Evolutionary conservation across 2,329 filamentous ascomycete genomes (phyloP).

Genomic region (Dactylella cylindrospora): DNA sequence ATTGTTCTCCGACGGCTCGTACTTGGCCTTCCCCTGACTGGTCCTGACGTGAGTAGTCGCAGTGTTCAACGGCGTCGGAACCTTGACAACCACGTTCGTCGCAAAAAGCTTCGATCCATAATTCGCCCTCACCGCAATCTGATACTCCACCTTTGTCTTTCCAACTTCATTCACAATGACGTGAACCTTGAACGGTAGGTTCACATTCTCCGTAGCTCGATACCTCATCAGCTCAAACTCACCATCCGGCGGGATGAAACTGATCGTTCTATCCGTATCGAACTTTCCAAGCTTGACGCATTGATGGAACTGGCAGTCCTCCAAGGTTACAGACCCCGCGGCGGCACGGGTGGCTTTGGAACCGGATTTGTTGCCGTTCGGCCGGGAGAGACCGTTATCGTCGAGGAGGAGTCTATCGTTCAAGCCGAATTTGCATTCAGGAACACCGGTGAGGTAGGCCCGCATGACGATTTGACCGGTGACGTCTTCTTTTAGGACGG

Average conservation of each 20-base stretch:
- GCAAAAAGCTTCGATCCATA: constrained; percentile 95
- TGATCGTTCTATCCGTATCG: constrained; percentile 93
- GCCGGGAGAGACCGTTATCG: constrained; percentile 66
- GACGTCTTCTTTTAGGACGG: constrained; percentile 91
- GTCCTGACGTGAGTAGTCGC: constrained; percentile 90
- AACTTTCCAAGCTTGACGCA: constrained; percentile 98
- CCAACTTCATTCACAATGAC: constrained; percentile 97
- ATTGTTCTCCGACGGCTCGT: constrained; percentile 95
- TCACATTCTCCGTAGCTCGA: constrained; percentile 96
- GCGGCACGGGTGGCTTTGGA: constrained; percentile 93
- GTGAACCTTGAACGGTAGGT: constrained; percentile 97
- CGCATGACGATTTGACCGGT: constrained; percentile 98
- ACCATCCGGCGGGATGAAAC: constrained; percentile 92
- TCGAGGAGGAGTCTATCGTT: constrained; percentile 95
- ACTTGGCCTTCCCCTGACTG: constrained; percentile 95
- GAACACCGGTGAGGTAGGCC: constrained; percentile 91
- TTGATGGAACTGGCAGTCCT: constrained; percentile 98
- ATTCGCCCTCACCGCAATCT: constrained; percentile 94
- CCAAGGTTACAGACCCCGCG: constrained; percentile 89
- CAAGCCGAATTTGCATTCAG: constrained; percentile 97
- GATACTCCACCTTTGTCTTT: constrained; percentile 97
- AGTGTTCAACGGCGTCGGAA: constrained; percentile 94
- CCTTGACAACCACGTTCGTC: constrained; percentile 90
- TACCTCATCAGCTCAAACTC: constrained; percentile 99
- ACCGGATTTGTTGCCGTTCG: constrained; percentile 71